Base-by-base conservation (phyloP, 208 protist species). In the Lotmaria passim region DNA sequence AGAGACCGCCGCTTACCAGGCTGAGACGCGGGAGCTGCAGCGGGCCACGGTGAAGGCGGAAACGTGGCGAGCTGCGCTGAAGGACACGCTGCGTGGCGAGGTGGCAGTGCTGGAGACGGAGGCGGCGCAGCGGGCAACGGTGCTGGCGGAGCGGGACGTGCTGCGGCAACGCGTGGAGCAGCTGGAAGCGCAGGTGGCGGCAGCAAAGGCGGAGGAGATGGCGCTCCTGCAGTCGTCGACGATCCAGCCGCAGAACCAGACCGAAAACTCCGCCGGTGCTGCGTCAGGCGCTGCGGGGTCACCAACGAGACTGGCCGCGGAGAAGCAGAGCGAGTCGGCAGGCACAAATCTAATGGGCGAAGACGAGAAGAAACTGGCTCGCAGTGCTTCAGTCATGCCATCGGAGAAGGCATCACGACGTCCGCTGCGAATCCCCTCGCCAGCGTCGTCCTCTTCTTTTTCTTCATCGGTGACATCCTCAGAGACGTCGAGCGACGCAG, bases 131-230 rank as follows among this genome's bases (percentile, higher is more conserved):
- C 59, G 12, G 21, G 31, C 26, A 6, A 55, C 23, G 24, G 59
- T 26, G 10, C 21, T 67, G 59, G 15, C 28, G 24, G 59, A 74
- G 50, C 69, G 69, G 19, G 69, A 74, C 2, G 69, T 67, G 59
- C 43, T 74, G 69, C 50, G 21, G 14, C 12, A 48, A 1, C 69
- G 58, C 4, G 58, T 83, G 34, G 56, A 65, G 33, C 69, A 67
- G 34, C 51, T 74, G 39, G 41, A 74, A 59, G 48, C 59, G 50
- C 59, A 61, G 69, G 48, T 62, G 69, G 58, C 69, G 6, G 59
- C 51, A 12, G 69, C 55, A 41, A 66, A 67, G 69, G 59, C 38
- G 26, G 51, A 34, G n/a, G 59, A 74, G 59, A 21, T 21, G 48
- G 52, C 59, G 2, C 59, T 60, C 30, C 51, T 74, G 24, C 24